Percentiles rank a stretch among this genome's conserved stretches.
These are phyloP conservation scores for Candida parachauliodes DNA, from an alignment of 805 yeast species.

Conservation along the genomic window DNA sequence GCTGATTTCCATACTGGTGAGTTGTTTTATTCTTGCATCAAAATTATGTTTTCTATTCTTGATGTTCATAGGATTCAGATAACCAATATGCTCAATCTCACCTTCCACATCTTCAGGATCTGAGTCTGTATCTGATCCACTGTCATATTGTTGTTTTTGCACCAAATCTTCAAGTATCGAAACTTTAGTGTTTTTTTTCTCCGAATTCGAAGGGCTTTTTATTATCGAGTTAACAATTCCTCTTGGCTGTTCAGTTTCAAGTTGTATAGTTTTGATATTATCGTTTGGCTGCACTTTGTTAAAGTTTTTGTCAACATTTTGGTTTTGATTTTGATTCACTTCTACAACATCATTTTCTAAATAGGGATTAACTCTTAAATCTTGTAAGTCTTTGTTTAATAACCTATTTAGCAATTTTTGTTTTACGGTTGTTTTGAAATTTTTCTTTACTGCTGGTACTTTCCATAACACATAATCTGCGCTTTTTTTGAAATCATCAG, in stretches of 20 bases:
- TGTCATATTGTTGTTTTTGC: neutral
- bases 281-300: neutral
- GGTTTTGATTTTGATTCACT: neutral
- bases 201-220: conserved; percentile 6
- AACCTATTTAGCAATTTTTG: conserved; percentile 12
- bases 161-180: neutral
- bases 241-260: conserved; percentile 5
- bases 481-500: conserved; percentile 15
- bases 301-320: neutral
- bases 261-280: neutral
- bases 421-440: conserved; percentile 13
- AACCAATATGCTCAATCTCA: conserved; percentile 7
- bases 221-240: conserved; percentile 8
- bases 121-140: neutral
- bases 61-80: conserved; percentile 9
- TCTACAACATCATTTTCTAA: neutral
- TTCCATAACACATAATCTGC: conserved; percentile 15
- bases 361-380: conserved; percentile 6
- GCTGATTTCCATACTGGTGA: neutral
- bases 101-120: conserved; percentile 2
- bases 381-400: conserved; percentile 9
- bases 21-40: neutral
- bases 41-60: conserved; percentile 7
- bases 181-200: conserved; percentile 1
- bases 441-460: conserved; percentile 15